Conservation (phyloP, 2,329 filamentous ascomycete species). For the Xylariaceae sp. region DNA sequence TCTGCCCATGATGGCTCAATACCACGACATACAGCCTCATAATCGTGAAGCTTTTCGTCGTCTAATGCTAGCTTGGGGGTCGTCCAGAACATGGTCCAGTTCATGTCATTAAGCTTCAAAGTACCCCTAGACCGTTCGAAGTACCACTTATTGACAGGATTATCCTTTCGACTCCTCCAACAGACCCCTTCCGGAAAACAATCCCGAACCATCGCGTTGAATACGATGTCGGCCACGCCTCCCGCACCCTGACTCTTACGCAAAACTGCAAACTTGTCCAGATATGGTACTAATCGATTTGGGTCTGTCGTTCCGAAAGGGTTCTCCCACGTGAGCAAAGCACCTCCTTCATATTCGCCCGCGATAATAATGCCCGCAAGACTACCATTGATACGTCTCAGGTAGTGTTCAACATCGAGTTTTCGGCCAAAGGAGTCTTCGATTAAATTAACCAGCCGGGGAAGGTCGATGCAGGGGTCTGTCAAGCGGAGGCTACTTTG, state of each 20-base stretch:
- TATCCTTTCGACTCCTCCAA: constrained; percentile 88
- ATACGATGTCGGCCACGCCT: constrained; percentile 93
- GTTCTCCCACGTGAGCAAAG: constrained; percentile 91
- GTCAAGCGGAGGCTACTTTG: constrained; percentile 70
- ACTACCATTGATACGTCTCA: constrained; percentile 77
- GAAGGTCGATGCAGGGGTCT: constrained; percentile 81
- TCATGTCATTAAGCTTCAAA: constrained; percentile 78
- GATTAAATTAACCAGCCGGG: constrained; percentile 83
- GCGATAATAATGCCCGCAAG: constrained; percentile 93
- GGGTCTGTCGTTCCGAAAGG: constrained; percentile 65
- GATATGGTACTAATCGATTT: constrained; percentile 80
- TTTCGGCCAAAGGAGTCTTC: constrained; percentile 91
- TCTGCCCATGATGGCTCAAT: constrained; percentile 70
- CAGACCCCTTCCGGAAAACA: constrained; percentile 90
- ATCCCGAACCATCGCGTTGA: constrained; percentile 90
- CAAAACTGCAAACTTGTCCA: constrained; percentile 96
- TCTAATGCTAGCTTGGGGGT: constrained; percentile 68
- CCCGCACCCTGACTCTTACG: constrained; percentile 87
- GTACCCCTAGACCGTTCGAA: constrained; percentile 88
- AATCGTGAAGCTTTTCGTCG: constrained; percentile 65
- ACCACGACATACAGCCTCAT: constrained; percentile 74
- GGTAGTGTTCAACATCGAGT: constrained; percentile 82
- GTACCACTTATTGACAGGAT: constrained; percentile 99
- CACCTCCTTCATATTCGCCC: constrained; percentile 94
- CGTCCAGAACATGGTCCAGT: constrained; percentile 99